phyloP scores from a whole-genome alignment of 441 rosid genomes.

The Adansonia grandidieri region DNA sequence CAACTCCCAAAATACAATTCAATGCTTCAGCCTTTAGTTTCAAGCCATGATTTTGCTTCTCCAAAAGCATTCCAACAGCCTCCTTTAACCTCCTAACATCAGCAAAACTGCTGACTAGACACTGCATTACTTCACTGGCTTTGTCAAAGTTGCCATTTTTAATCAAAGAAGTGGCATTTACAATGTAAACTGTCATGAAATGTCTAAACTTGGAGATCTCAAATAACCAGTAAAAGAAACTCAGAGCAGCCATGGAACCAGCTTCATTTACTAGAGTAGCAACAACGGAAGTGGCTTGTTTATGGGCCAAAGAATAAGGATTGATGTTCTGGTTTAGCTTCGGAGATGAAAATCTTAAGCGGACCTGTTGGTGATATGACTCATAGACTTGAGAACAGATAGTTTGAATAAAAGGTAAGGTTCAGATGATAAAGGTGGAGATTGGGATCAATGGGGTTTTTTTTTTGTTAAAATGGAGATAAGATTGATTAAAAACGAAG shows the following conservation, averaged over 20 bases:
- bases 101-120: slow-evolving; percentile 66
- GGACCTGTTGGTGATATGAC: slow-evolving; percentile 52
- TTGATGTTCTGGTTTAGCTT: slow-evolving; percentile 46
- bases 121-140: slow-evolving; percentile 69
- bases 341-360: slow-evolving; percentile 39
- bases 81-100: slow-evolving; percentile 59
- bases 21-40: slow-evolving; percentile 25
- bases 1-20: slow-evolving; percentile 46
- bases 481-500: slow-evolving; percentile 20
- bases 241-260: slow-evolving; percentile 75
- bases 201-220: slow-evolving; percentile 59
- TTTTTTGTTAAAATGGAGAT: slow-evolving; percentile 34
- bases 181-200: slow-evolving; percentile 82
- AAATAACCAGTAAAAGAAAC: slow-evolving; percentile 79
- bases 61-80: slow-evolving; percentile 1
- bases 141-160: slow-evolving; percentile 61
- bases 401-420: slow-evolving; percentile 49
- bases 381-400: slow-evolving; percentile 58
- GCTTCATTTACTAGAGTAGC: slow-evolving; percentile 77
- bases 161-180: slow-evolving; percentile 60
- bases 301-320: slow-evolving; percentile 58
- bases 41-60: slow-evolving; percentile 1
- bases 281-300: slow-evolving; percentile 70
- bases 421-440: slow-evolving; percentile 32
- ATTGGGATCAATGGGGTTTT: slow-evolving; percentile 1